Evolutionary conservation across 257 asterid genomes (phyloP).

Genomic region (Paraleonurus japonicus): DNA sequence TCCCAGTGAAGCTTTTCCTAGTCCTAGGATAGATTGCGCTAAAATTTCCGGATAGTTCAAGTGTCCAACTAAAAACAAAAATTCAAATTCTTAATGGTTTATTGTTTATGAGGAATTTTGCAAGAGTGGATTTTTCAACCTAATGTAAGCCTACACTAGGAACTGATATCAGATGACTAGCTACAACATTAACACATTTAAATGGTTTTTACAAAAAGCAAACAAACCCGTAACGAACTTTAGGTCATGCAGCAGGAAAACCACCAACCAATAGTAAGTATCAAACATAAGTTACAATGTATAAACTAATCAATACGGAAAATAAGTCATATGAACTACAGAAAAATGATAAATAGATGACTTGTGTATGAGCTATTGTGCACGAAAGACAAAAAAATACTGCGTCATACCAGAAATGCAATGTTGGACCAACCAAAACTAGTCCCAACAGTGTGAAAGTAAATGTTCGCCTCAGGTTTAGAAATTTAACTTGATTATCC

Average conservation of each 20-base stretch:
- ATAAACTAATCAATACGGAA: not conserved
- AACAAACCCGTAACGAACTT: not conserved
- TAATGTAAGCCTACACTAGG: not conserved
- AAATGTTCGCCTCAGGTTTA: conserved; percentile 75
- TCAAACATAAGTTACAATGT: not conserved
- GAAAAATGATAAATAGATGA: not conserved
- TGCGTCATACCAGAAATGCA: conserved; percentile 77
- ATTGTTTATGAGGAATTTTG: not conserved
- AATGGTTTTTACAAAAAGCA: not conserved
- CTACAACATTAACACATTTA: not conserved
- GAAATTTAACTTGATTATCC: conserved; percentile 61
- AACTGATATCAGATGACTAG: not conserved
- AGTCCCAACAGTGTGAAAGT: conserved; percentile 79
- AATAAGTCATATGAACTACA: not conserved
- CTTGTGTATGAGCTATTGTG: not conserved
- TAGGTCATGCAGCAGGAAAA: not conserved
- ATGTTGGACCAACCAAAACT: conserved; percentile 89
- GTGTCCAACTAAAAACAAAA: not conserved
- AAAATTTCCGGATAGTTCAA: not conserved
- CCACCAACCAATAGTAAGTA: not conserved
- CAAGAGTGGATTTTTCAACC: not conserved
- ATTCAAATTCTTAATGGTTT: not conserved
- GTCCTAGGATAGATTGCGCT: not conserved
- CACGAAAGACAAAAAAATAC: not conserved
- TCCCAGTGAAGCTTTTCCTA: not conserved